Base-by-base conservation (phyloP, 2,329 filamentous ascomycete species). In the Colletotrichum caudatum region DNA sequence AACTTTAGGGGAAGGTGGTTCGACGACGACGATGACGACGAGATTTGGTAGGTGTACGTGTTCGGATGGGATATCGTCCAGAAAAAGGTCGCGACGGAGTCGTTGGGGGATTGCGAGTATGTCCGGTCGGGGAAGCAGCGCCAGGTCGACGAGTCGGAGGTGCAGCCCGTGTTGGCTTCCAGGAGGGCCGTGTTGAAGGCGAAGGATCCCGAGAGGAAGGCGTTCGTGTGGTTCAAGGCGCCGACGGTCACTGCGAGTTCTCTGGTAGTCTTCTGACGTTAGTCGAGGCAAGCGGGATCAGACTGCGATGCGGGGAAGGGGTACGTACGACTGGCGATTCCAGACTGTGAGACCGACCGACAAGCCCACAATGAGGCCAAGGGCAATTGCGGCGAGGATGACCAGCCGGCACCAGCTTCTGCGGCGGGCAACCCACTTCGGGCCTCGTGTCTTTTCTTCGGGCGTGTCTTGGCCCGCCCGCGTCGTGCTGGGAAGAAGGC, bases 161-260 rank as follows among this genome's bases (percentile, higher is more conserved):
- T 90, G 79, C 91, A 93, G 60, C 83, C 83, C 8, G 88, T 86
- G 20, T 81, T 80, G 2, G 86, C 80, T 6, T 82, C 86, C 61
- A 84, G 82, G 50, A 93, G 86, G 70, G 86, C 87, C 29, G 89
- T 89, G 8, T 86, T 82, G 74, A 93, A 83, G 48, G 87, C 83
- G 78, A 89, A 93, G n/a, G 87, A 85, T 7, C 91, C 91, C 1
- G 86, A 81, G 1, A 91, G 91, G 75, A 92, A 92, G 26, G 63
- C 14, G 2, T 76, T 67, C 14, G 74, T 35, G 5, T 64, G 54
- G n/a, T 37, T 33, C 23, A 74, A 51, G 4, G 72, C 61, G 3
- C 12, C 16, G 5, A 39, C 50, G 64, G 26, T 64, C 20, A 23
- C 69, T 66, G 54, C 16, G 48, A 63, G 29, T 11, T 54, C 53